Evolutionary conservation across 306 rosid genomes (phyloP).

Genomic region (Glycyrrhiza uralensis): DNA sequence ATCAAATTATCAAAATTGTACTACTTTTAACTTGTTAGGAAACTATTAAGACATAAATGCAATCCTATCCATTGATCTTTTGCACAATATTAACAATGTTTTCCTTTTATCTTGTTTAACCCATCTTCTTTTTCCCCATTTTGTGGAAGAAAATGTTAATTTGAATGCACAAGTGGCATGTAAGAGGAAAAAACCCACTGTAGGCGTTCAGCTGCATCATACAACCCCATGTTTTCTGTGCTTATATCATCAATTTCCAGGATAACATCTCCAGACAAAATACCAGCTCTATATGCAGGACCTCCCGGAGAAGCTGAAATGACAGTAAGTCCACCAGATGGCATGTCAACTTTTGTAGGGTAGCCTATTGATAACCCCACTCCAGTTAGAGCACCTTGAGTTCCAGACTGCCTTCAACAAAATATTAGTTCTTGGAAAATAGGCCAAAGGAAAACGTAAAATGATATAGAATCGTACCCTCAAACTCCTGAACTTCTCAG

Average conservation of each 20-base stretch:
- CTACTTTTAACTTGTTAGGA: constrained; percentile 9
- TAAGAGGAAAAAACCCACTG: constrained; percentile 67
- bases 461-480: constrained; percentile 55
- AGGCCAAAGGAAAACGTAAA: constrained; percentile 23
- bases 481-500: constrained; percentile 84
- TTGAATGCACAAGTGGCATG: constrained; percentile 22
- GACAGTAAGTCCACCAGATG: constrained; percentile 69
- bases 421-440: constrained; percentile 38
- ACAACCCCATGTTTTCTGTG: constrained; percentile 82
- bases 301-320: constrained; percentile 91
- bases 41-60: constrained; percentile 12
- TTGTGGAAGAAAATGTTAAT: background rate
- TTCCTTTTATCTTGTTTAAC: background rate
- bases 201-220: constrained; percentile 91
- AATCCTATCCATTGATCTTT: constrained; percentile 3
- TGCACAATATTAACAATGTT: background rate
- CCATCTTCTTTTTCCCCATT: background rate
- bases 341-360: constrained; percentile 56
- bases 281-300: constrained; percentile 87
- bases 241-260: constrained; percentile 72
- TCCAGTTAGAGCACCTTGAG: constrained; percentile 90
- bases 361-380: constrained; percentile 94
- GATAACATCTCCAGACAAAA: constrained; percentile 81
- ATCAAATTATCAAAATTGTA: background rate
- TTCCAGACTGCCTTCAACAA: constrained; percentile 98